Evolutionary conservation across 2,329 filamentous ascomycete genomes (phyloP).

Genomic region (Botryotinia narcissicola): DNA sequence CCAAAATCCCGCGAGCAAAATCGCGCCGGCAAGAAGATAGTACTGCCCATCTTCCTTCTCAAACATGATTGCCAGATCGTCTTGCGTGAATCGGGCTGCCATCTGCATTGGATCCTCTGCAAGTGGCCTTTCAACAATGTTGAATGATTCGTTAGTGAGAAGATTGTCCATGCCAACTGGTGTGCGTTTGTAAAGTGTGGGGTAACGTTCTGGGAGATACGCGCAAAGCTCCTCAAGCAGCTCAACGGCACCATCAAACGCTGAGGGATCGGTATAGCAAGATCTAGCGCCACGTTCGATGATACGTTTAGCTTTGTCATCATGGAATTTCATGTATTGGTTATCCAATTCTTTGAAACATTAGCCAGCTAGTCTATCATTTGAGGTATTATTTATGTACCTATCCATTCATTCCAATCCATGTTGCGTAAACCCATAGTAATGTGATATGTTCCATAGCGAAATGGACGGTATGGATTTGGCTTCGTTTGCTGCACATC

Average conservation of each 20-base stretch:
- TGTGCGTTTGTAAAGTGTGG: conserved; percentile 64
- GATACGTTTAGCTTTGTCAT: conserved; percentile 67
- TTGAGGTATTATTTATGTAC: conserved; percentile 24
- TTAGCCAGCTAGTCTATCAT: conserved; percentile 21
- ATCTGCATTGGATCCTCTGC: conserved; percentile 77
- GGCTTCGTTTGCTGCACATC: conserved; percentile 37
- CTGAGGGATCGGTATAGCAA: conserved; percentile 66
- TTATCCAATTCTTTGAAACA: conserved; percentile 67
- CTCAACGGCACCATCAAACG: conserved; percentile 70
- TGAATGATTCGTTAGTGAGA: conserved; percentile 68
- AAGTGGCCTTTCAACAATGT: conserved; percentile 62
- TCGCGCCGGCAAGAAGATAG: conserved; percentile 73
- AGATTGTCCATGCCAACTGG: conserved; percentile 66
- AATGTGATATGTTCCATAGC: conserved; percentile 38
- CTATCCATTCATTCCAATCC: conserved; percentile 40
- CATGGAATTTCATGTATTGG: conserved; percentile 70
- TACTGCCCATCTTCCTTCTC: conserved; percentile 74
- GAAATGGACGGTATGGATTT: conserved; percentile 38
- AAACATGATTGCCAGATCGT: conserved; percentile 82
- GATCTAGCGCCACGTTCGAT: conserved; percentile 64
- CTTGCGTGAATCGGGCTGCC: conserved; percentile 70
- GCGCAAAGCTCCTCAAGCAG: conserved; percentile 68
- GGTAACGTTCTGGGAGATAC: conserved; percentile 75
- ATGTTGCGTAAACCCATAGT: conserved; percentile 40
- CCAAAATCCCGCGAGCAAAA: conserved; percentile 82